Evolutionary conservation across 2,329 filamentous ascomycete species (phyloP), one percentile per base, ranked within the genome.

Genomic region (Drechmeria coniospora): DNA sequence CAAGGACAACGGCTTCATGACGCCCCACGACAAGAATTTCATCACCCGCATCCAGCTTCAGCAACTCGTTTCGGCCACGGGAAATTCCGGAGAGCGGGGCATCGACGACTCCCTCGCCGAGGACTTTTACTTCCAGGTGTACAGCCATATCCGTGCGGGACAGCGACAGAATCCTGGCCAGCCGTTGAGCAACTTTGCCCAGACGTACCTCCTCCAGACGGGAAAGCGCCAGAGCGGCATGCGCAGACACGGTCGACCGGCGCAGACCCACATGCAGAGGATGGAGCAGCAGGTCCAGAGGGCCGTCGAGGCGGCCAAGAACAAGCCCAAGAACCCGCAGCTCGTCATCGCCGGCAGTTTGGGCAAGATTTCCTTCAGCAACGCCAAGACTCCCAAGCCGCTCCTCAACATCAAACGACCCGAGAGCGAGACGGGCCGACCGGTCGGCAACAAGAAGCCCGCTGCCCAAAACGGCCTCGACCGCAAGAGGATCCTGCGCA

Each of bases 241-340:
- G 46, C 65, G 84, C 36, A 72, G 84, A 37, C 74, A 90, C 40
- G 74, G 76, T 34, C 71, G 83, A 33, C 82, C 79, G 23, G 84
- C 82, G 12, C 90, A 98, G 51, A 98, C 94, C 49, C 90, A 98
- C 47, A 82, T 95, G 59, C 90, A 95, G 51, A 78, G 90, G 30
- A 98, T 98, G 90, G 87, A 98, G 53, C 90, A 98, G 54, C 90
- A 98, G 53, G 92, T 98, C 9, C 87, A 94, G 50, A 76, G 90
- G 31, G 90, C 90, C 15, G 90, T 98, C 1, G 90, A 98, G 48
- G 90, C 90, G 1, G 90, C 90, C 28, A 98, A 95, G 60, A 82
- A 84, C 34, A 87, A 92, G 54, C 90, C 90, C 9, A 98, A 98
- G 64, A 94, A 92, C 48, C 92, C 92, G 46, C 86, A 94, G 50